Evolutionary conservation across 2,329 filamentous ascomycete species (phyloP), one percentile per base, ranked within the genome.

Genomic region (Cercospora sojina): DNA sequence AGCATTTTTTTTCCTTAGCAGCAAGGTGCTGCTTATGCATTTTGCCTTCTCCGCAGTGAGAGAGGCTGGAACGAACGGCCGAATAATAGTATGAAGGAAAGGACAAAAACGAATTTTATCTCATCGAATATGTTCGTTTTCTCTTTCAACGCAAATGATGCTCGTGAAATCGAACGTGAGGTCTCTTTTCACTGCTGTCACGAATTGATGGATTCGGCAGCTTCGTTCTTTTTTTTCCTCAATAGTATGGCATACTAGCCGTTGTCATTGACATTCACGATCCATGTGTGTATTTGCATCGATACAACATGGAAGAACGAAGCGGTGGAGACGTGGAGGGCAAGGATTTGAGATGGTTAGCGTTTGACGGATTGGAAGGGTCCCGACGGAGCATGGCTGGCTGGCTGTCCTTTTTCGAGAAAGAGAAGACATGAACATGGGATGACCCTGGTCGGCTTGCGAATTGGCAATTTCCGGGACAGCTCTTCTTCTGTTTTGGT

Each of bases 391-490:
- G 43, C 43, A 23, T 49, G 43, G 43, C 43, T 38, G 35, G 35
- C 35, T 3, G 47, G 2, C 16, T 56, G 10, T 31, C 20, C 25
- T 56, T 31, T 25, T 51, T 23, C 47, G 25, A 56, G 51, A 20
- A 27, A n/a, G 27, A 31, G 3, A 13, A 29, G 29, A 55, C 51
- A 56, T 56, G 51, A n/a, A 55, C 51, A 56, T 56, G 51, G 51
- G n/a, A n/a, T n/a, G 13, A 56, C 51, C 51, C 51, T 31, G 51
- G 51, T 29, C 51, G 9, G 23, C 25, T n/a, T 56, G 51, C 51
- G 51, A 56, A 56, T 56, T 56, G 51, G 51, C 51, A 56, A 56
- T 56, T 31, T 56, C 51, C 51, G 47, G 47, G 10, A 13, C 5
- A 20, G 41, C 18, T n/a, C 13, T n/a, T 20, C 9, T 12, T 47